A percentile compares a stretch with the other conserved stretches of the same genome.
phyloP scores from a whole-genome alignment of 495 filamentous ascomycete species.

The Podospora conica region DNA sequence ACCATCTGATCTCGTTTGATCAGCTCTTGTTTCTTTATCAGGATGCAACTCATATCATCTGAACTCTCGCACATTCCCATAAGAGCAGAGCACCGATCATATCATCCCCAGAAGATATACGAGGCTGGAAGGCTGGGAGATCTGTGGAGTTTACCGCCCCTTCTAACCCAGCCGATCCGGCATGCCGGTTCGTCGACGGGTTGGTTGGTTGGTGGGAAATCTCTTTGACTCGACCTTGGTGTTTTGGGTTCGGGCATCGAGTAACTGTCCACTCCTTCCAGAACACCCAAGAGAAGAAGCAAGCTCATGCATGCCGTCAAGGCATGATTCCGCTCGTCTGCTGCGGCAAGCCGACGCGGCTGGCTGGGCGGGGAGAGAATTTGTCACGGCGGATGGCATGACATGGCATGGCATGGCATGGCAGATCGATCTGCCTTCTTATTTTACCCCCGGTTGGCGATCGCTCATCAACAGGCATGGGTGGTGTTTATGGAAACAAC shows the following conservation, averaged over 20 bases:
- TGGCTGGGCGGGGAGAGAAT: background rate
- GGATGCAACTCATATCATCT: background rate
- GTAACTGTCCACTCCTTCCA: background rate
- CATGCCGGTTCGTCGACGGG: no score
- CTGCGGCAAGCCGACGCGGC: background rate
- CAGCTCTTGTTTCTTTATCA: background rate
- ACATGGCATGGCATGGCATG: background rate
- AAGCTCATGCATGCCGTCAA: background rate
- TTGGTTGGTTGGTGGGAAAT: background rate
- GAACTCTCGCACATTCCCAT: background rate
- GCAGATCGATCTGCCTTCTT: background rate
- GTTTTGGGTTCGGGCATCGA: background rate
- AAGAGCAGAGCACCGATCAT: background rate
- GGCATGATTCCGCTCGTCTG: background rate
- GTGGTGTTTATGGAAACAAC: background rate
- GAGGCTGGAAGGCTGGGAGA: no score
- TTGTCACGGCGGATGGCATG: background rate
- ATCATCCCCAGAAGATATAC: background rate
- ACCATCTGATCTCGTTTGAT: no score
- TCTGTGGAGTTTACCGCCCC: background rate
- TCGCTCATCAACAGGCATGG: background rate
- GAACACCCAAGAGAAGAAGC: background rate
- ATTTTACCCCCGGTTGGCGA: background rate
- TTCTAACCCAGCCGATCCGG: background rate
- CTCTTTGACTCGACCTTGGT: background rate